A percentile compares a stretch with the other conserved stretches of the same genome.
These are phyloP conservation scores for Prinsepia uniflora DNA, from an alignment of 306 rosid species.

Conservation along the genomic window DNA sequence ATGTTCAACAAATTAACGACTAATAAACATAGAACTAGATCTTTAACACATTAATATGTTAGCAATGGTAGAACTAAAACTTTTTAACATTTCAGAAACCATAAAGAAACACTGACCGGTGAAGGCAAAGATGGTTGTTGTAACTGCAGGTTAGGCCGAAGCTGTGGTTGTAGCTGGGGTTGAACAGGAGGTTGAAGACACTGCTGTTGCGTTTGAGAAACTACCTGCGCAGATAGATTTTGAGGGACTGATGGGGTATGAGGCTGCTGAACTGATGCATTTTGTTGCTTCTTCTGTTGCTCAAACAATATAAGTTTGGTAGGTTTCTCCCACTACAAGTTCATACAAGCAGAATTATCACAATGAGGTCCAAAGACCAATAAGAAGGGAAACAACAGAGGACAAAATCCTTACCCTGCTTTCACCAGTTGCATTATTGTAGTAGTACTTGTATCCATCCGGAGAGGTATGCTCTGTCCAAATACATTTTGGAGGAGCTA, in stretches of 20 bases:
- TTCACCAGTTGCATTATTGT: slow-evolving; percentile 78
- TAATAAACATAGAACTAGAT: background rate
- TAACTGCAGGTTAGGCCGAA: slow-evolving; percentile 48
- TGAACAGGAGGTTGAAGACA: slow-evolving; percentile 60
- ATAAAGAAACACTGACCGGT: slow-evolving; percentile 34
- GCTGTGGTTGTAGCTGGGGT: slow-evolving; percentile 54
- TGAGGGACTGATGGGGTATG: slow-evolving; percentile 53
- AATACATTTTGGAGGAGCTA: slow-evolving; percentile 46
- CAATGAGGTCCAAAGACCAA: slow-evolving; percentile 11
- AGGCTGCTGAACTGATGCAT: slow-evolving; percentile 50
- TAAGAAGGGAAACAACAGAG: slow-evolving; percentile 21
- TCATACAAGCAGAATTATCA: slow-evolving; percentile 14
- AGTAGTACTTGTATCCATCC: slow-evolving; percentile 84
- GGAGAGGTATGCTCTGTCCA: slow-evolving; percentile 98
- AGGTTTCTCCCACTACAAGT: slow-evolving; percentile 93
- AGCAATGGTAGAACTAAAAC: slow-evolving; percentile 3
- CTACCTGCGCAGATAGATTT: slow-evolving; percentile 46
- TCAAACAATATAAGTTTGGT: slow-evolving; percentile 61
- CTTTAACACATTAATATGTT: background rate
- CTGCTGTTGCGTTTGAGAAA: slow-evolving; percentile 51
- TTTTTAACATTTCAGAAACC: background rate
- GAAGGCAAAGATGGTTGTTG: slow-evolving; percentile 56
- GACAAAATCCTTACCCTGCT: slow-evolving; percentile 62
- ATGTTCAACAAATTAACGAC: background rate
- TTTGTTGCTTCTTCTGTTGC: slow-evolving; percentile 62